phyloP scores from a whole-genome alignment of 257 asterid species.

The Solanum peruvianum region DNA sequence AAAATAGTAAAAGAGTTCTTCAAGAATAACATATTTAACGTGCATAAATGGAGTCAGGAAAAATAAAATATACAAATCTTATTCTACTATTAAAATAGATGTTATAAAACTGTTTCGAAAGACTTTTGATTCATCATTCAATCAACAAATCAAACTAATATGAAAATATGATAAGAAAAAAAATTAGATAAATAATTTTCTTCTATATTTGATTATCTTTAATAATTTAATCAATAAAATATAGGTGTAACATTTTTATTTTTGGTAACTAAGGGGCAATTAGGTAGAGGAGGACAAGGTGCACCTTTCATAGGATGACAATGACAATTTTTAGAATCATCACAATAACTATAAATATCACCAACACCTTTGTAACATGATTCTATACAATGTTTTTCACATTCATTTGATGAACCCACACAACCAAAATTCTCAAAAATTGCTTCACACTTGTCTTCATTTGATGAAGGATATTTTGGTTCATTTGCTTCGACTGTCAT shows the following conservation, averaged over 20 bases:
- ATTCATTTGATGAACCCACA: not conserved
- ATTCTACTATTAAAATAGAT: no score
- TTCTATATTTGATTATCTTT: not conserved
- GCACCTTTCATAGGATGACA: not conserved
- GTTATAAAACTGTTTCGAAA: no score
- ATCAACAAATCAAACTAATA: not conserved
- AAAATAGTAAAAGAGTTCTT: no score
- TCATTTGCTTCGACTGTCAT: not conserved
- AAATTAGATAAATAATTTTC: not conserved
- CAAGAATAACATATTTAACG: not conserved
- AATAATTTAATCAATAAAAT: not conserved
- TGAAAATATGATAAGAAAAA: no score
- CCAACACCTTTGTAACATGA: not conserved
- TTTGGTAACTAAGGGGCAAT: not conserved
- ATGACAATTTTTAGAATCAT: not conserved
- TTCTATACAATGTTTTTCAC: not conserved
- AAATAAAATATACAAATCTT: not conserved
- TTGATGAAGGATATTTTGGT: not conserved
- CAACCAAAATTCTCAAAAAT: not conserved
- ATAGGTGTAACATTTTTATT: not conserved
- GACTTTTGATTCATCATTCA: not conserved
- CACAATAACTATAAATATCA: not conserved
- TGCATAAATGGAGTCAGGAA: accelerated
- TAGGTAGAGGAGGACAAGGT: not conserved
- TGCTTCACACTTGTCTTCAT: not conserved